These are phyloP conservation scores for Apiospora marii DNA, from an alignment of 2,329 filamentous ascomycete genomes.

Conservation along the genomic window DNA sequence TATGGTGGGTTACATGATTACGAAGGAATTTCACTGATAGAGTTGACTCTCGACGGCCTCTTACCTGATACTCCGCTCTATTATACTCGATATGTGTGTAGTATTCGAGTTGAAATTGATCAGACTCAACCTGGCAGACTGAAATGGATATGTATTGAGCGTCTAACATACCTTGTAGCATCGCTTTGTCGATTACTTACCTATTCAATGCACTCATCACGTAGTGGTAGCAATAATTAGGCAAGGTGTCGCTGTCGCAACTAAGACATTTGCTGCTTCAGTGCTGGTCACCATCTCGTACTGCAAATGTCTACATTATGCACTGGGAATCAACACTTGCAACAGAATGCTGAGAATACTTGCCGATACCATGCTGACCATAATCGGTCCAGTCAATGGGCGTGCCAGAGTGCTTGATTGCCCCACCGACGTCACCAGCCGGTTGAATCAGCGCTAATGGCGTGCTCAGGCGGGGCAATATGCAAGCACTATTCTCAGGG, in stretches of 20 bases:
- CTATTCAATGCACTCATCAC: background rate
- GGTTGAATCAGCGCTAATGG: constrained; percentile 11
- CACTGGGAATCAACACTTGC: background rate
- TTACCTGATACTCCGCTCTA: background rate
- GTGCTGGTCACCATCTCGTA: background rate
- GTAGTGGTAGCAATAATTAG: background rate
- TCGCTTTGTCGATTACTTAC: background rate
- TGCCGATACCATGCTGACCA: background rate
- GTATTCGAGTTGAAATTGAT: background rate
- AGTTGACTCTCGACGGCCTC: background rate
- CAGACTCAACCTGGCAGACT: background rate
- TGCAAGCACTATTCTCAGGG: constrained; percentile 19
- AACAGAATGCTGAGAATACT: background rate
- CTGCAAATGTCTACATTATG: background rate
- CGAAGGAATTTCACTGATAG: background rate
- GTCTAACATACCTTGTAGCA: background rate
- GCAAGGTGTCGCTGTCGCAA: background rate
- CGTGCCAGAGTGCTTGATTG: background rate
- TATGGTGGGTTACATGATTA: background rate
- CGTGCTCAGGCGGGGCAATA: constrained; percentile 21
- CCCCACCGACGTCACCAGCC: constrained; percentile 20
- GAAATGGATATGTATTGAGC: background rate
- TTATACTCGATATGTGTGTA: background rate
- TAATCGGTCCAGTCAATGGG: background rate
- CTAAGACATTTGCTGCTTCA: constrained; percentile 11